Percentiles rank a stretch among this genome's conserved stretches.
These are phyloP conservation scores for Melastoma malabathricum DNA, from an alignment of 345 rosid species.

Conservation along the genomic window DNA sequence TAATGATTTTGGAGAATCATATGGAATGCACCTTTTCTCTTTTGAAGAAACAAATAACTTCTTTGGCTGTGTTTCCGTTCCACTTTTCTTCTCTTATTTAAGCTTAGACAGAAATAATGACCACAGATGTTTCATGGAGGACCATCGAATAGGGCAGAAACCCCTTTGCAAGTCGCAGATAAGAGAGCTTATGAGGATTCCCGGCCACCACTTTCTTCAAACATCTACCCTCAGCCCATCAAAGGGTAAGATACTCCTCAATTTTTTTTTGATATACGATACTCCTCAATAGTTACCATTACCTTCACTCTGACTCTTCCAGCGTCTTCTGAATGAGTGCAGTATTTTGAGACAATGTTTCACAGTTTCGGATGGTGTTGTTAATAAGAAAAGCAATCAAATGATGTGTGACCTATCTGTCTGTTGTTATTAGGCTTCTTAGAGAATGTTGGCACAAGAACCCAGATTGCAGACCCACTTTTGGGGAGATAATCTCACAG, in stretches of 20 bases:
- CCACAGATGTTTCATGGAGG: constrained; percentile 46
- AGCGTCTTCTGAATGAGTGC: no score
- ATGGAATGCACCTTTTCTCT: no score
- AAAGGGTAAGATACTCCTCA: constrained; percentile 26
- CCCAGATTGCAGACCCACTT: constrained; percentile 47
- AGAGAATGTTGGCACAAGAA: constrained; percentile 56
- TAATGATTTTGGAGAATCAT: no score
- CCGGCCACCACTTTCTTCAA: constrained; percentile 38
- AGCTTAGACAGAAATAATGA: no score
- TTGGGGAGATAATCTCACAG: constrained; percentile 38
- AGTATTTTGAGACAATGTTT: no score
- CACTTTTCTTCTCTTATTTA: no score
- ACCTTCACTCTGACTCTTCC: no score
- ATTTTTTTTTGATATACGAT: no score
- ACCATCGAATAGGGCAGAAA: constrained; percentile 28
- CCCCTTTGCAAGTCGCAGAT: constrained; percentile 46
- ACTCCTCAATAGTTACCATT: constrained; percentile 1
- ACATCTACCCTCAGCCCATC: constrained; percentile 30
- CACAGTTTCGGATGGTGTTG: no score
- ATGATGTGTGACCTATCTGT: neutral
- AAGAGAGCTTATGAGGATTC: constrained; percentile 49
- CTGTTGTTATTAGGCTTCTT: constrained; percentile 31
- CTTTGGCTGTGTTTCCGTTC: no score
- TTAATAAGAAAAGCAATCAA: no score
- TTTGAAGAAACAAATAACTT: no score